Base-by-base conservation (phyloP, 1,139 yeast species). In the Yamadazyma diospyri region DNA sequence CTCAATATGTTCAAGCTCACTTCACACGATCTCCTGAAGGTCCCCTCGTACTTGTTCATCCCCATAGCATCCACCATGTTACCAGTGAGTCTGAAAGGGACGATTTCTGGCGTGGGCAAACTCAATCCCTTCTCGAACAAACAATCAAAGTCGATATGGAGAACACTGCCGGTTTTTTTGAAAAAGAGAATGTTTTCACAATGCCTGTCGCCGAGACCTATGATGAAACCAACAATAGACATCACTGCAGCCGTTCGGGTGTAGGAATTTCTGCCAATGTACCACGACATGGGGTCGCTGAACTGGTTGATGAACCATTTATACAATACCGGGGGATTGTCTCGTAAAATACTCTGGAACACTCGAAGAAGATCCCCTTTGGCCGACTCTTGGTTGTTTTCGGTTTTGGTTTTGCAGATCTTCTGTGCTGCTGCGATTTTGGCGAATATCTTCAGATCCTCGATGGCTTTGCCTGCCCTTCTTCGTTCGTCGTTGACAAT, bases 111-210 rank as follows among this genome's bases (percentile, higher is more conserved):
- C 6, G 78, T 76, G 1, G 80, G 81, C 19, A 84, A 61, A 2
- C 75, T 72, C 8, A 77, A 76, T 19, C 85, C 86, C 50, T 83
- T 92, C 50, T 87, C 98, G 52, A 94, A 94, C 29, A 94, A 64
- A 61, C 97, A 92, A 52, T 94, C 97, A 57, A 92, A 94, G 58
- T 94, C 99, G 38, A 94, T 97, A 55, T 94, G 99, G 42, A 94
- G 62, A 0, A 88, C 78, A 7, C 78, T 78, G 1, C 98, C 98
- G 2, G 78, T 74, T 27, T 72, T 74, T 45, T 82, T 81, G 49
- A 82, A 76, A 30, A 92, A 64, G 35, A 94, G 59, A 16, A 94
- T 76, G 51, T 94, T 94, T 51, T 94, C 98, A 48, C 95, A 85
- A 53, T 94, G 99, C 19, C 99, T 69, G 57, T 94, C 99, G 14